Conservation (phyloP, 305 asterid species). For the Fraxinus angustifolia region DNA sequence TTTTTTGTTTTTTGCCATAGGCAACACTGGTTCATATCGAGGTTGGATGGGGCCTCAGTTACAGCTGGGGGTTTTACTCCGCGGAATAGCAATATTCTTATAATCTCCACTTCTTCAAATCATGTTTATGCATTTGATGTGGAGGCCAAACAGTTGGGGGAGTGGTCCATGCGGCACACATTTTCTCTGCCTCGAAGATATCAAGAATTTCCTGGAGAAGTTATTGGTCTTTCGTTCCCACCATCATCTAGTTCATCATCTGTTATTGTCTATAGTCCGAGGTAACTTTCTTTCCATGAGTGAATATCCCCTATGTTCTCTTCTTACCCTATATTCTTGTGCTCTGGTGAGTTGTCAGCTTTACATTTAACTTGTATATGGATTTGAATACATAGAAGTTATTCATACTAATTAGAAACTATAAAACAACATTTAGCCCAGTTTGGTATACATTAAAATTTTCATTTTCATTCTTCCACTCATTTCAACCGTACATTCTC, state of each 20-base stretch:
- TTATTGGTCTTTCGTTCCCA: constrained; percentile 82
- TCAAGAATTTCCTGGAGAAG: constrained; percentile 99
- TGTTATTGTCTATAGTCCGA: constrained; percentile 81
- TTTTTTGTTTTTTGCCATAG: constrained; percentile 36
- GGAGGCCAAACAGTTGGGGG: constrained; percentile 90
- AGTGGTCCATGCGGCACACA: constrained; percentile 81
- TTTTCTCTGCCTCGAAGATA: constrained; percentile 77
- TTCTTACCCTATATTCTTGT: neutral
- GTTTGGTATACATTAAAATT: too few relatives aligned
- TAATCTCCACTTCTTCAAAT: constrained; percentile 82
- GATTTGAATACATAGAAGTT: neutral
- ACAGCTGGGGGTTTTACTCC: constrained; percentile 89
- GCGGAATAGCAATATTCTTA: constrained; percentile 64
- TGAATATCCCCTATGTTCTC: neutral
- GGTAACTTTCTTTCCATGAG: constrained; percentile 40
- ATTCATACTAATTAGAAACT: neutral
- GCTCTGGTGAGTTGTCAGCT: neutral
- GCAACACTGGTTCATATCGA: constrained; percentile 96
- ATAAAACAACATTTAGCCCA: neutral
- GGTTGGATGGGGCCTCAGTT: constrained; percentile 90
- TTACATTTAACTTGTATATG: neutral
- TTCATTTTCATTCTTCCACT: too few relatives aligned
- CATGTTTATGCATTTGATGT: constrained; percentile 92
- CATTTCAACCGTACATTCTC: too few relatives aligned
- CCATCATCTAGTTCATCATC: constrained; percentile 68